Base-by-base conservation (phyloP, 2,329 filamentous ascomycete species). In the Stromatinia cepivora region DNA sequence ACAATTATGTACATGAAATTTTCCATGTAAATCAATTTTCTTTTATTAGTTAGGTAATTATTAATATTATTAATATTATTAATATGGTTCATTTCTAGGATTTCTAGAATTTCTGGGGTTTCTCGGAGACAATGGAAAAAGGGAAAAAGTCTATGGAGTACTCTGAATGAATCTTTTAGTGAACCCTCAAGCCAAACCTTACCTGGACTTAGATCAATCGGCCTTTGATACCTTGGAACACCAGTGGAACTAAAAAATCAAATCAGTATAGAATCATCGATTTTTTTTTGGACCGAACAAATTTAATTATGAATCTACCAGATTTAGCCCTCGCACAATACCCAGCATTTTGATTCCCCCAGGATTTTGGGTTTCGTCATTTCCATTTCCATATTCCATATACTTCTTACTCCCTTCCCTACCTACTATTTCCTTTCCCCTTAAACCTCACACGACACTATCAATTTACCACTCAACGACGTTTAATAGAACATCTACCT, bases 331-430 rank as follows among this genome's bases (percentile, higher is more conserved):
- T 50, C 45, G 31, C 59, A 63, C 59, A 36, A 63, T 45, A 17
- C 15, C 42, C 36, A 45, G 17, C 6, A 20, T 45, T 36, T 50
- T 50, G 36, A 63, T 63, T 50, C 45, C 56, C 20, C 59, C 45
- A 63, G 59, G 22, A 39, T 63, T 50, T 63, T 52, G 48, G 31
- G 59, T 63, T 63, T 39, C 59, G 46, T 25, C 48, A 63, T 63
- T 52, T 10, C 20, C 45, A 22, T 36, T 50, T 17, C 11, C 22
- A 25, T 62, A 42, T 48, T 13, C 48, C 25, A 46, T 48, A 11
- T 13, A 56, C 20, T 56, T 56, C 28, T 10, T n/a, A 36, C 54
- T 22, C 34, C 22, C 25, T n/a, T n/a, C 10, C 17, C 15, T 31
- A 7, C 28, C 45, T 48, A 2, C 42, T 48, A 2, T 28, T 62